Evolutionary conservation across 768 basidiomycete genomes (phyloP).

Genomic region (Suillus alpinus): DNA sequence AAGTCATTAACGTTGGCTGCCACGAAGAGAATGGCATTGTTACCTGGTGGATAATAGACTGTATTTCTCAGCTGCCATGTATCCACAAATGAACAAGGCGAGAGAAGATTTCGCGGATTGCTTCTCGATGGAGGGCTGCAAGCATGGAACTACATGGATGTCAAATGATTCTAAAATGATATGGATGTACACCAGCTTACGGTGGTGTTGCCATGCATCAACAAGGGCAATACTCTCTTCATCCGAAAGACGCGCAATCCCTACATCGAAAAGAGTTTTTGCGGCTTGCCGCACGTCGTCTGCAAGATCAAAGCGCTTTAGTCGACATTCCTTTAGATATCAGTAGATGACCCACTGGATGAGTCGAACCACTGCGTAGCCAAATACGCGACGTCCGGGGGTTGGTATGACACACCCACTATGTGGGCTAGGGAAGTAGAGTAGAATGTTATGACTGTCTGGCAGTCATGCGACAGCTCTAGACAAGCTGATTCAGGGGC

Average conservation of each 20-base stretch:
- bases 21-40: slow-evolving; percentile 7
- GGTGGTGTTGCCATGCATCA: slow-evolving; percentile 60
- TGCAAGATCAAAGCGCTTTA: slow-evolving; percentile 25
- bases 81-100: slow-evolving; percentile 79
- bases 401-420: slow-evolving; percentile 58
- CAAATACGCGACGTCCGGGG: slow-evolving; percentile 71
- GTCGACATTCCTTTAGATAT: not conserved
- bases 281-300: slow-evolving; percentile 78
- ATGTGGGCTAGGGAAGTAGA: slow-evolving; percentile 62
- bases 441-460: slow-evolving; percentile 79
- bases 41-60: slow-evolving; percentile 73
- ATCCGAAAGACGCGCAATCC: slow-evolving; percentile 64
- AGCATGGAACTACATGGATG: slow-evolving; percentile 48
- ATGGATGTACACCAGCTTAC: slow-evolving; percentile 38
- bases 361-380: slow-evolving; percentile 75
- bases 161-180: slow-evolving; percentile 10
- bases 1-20: too few relatives aligned
- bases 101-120: slow-evolving; percentile 59
- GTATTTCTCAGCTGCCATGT: slow-evolving; percentile 78
- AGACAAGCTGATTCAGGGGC: slow-evolving; percentile 3
- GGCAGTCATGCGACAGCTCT: slow-evolving; percentile 71
- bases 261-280: slow-evolving; percentile 74
- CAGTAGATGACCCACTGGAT: slow-evolving; percentile 47
- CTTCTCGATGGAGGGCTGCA: slow-evolving; percentile 59
- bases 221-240: slow-evolving; percentile 57